These are phyloP conservation scores for Flagelloscypha sp. DNA, from an alignment of 768 basidiomycete genomes.

Conservation along the genomic window DNA sequence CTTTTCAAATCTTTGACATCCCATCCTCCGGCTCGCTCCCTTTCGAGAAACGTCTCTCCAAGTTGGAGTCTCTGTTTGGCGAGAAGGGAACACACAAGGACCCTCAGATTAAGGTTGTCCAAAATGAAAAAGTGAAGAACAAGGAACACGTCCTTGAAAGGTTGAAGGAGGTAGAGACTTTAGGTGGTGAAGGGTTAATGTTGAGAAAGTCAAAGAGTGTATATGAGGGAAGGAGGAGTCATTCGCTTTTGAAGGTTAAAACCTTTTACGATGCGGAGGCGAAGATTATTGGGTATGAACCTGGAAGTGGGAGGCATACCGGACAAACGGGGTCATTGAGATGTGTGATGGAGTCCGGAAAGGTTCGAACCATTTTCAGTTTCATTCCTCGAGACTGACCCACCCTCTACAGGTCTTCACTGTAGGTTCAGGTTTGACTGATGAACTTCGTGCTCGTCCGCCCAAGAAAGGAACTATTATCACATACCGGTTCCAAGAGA, in stretches of 20 bases:
- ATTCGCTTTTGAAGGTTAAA: conserved; percentile 49
- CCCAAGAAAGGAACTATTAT: conserved; percentile 49
- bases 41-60: conserved; percentile 44
- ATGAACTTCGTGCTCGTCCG: conserved; percentile 44
- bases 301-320: conserved; percentile 43
- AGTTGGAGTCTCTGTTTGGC: conserved; percentile 39
- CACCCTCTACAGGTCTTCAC: conserved; percentile 50
- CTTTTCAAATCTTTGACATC: conserved; percentile 54
- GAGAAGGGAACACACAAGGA: conserved; percentile 33
- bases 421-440: conserved; percentile 46
- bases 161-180: conserved; percentile 43
- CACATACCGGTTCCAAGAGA: conserved; percentile 51
- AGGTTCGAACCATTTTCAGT: conserved; percentile 25
- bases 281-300: conserved; percentile 46
- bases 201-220: conserved; percentile 32
- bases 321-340: conserved; percentile 42
- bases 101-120: conserved; percentile 38
- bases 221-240: conserved; percentile 44
- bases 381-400: no score
- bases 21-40: conserved; percentile 38
- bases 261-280: conserved; percentile 59
- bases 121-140: conserved; percentile 35
- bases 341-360: conserved; percentile 54
- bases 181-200: conserved; percentile 57
- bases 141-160: conserved; percentile 46